A percentile compares a stretch with the other conserved stretches of the same genome.
Evolutionary conservation across 148 eudicot species (phyloP).

Genomic region (Cornus florida): DNA sequence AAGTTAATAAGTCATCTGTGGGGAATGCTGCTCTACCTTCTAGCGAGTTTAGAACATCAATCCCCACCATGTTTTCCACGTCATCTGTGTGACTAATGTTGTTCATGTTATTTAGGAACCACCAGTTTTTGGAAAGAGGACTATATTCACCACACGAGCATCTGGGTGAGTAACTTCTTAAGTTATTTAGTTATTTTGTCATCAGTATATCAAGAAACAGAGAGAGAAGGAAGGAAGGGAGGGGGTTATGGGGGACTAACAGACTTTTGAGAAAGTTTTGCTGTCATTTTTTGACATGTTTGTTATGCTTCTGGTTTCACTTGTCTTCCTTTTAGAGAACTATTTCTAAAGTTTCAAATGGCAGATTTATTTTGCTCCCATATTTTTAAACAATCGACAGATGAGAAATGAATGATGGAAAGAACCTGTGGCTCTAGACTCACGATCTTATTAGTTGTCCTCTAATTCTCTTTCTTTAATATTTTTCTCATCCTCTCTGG

Average conservation of each 20-base stretch:
- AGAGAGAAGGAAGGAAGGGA: background rate
- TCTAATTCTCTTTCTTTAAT: background rate
- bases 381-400: background rate
- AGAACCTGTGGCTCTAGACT: background rate
- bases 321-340: background rate
- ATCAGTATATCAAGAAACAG: background rate
- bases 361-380: background rate
- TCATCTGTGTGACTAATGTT: constrained; percentile 3
- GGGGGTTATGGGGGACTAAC: background rate
- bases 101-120: constrained; percentile 62
- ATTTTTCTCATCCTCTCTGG: background rate
- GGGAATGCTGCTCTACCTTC: background rate
- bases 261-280: background rate
- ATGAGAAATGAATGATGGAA: background rate
- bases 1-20: background rate
- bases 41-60: background rate
- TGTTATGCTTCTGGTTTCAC: background rate
- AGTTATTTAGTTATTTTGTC: background rate
- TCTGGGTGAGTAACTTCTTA: constrained; percentile 61
- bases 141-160: constrained; percentile 46
- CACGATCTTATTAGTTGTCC: background rate
- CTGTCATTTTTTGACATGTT: background rate
- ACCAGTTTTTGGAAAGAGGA: constrained; percentile 84
- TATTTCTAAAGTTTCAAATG: background rate
- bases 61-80: background rate